Conservation (phyloP, 352 stramenopile species). For the Elongisporangium prolatum region DNA sequence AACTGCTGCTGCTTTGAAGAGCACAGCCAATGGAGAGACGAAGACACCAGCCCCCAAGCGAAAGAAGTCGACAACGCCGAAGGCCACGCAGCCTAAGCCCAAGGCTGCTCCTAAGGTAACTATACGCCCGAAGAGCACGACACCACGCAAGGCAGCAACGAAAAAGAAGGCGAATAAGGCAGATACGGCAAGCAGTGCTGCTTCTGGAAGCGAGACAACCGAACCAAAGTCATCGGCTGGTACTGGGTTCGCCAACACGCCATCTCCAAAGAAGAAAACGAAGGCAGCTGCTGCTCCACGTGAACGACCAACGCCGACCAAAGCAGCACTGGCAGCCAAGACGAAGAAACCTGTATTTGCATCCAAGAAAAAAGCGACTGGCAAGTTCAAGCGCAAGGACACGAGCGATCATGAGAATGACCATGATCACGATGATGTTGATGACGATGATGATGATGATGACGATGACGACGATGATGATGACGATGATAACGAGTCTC, state of each 20-base stretch:
- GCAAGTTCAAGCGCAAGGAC: slow-evolving; percentile 5
- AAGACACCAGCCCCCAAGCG: background rate
- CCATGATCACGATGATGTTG: slow-evolving; percentile 16
- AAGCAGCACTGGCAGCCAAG: background rate
- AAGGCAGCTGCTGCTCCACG: background rate
- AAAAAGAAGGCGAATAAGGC: slow-evolving; percentile 5
- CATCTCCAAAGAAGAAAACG: background rate
- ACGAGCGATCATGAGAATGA: slow-evolving; percentile 3
- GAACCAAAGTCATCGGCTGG: slow-evolving; percentile 4
- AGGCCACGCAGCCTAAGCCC: background rate
- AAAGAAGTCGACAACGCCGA: background rate
- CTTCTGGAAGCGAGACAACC: background rate
- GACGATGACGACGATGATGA: slow-evolving; percentile 20
- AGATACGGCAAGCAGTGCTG: background rate
- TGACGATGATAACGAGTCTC: slow-evolving; percentile 26
- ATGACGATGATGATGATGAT: slow-evolving; percentile 27
- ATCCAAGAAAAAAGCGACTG: slow-evolving; percentile 8
- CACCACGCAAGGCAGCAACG: background rate
- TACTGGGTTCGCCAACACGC: background rate
- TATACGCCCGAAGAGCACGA: background rate
- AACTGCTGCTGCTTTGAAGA: background rate
- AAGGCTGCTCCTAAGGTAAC: background rate
- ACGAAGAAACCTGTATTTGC: slow-evolving; percentile 6
- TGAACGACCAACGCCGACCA: background rate
- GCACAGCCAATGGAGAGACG: background rate